Conservation (phyloP, 129 eudicot genomes). For the Flaveria linearis region DNA sequence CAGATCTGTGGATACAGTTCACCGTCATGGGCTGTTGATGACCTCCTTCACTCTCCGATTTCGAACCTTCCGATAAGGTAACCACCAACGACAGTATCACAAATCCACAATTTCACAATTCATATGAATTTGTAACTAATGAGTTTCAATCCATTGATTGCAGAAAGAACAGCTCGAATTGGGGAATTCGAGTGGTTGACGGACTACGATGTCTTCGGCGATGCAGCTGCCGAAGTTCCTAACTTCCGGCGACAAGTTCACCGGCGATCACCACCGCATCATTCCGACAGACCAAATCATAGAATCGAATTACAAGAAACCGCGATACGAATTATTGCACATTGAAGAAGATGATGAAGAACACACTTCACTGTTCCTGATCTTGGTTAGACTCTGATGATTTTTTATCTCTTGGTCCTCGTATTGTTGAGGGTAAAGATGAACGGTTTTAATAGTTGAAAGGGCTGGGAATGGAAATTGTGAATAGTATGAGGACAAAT, state of each 20-base stretch:
- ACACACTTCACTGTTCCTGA: constrained; percentile 83
- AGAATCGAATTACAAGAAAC: constrained; percentile 64
- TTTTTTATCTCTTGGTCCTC: constrained; percentile 22
- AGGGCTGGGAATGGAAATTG: not conserved
- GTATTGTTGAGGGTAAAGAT: constrained; percentile 14
- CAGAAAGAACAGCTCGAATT: constrained; percentile 78
- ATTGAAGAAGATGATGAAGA: constrained; percentile 79
- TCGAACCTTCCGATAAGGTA: constrained; percentile 75
- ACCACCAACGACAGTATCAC: too few species aligned
- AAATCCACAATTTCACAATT: not conserved
- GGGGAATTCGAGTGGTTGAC: constrained; percentile 81
- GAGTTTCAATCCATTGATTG: constrained; percentile 10
- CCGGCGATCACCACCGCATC: constrained; percentile 42
- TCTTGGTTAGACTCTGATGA: constrained; percentile 57
- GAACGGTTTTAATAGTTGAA: not conserved
- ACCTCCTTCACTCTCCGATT: constrained; percentile 74
- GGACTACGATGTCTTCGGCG: constrained; percentile 66
- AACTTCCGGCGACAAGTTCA: constrained; percentile 56
- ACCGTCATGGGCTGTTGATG: constrained; percentile 84
- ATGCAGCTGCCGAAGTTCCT: constrained; percentile 89
- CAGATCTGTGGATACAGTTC: constrained; percentile 49
- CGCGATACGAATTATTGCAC: constrained; percentile 56
- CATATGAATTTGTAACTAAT: not conserved
- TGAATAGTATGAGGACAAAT: not conserved
- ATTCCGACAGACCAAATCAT: constrained; percentile 47